Evolutionary conservation across 306 rosid species (phyloP).

Genomic region (Mimosa pudica): DNA sequence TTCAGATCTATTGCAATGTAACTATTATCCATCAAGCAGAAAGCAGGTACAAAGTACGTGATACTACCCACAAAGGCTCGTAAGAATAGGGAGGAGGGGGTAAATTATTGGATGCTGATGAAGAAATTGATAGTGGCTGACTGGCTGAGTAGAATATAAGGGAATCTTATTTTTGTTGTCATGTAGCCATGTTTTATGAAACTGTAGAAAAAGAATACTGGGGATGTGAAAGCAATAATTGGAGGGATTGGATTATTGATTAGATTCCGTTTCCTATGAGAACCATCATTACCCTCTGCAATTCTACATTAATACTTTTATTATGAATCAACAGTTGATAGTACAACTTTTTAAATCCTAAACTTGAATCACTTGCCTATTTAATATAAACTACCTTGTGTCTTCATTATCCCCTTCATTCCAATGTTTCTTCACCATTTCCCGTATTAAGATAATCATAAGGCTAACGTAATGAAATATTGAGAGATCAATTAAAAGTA

Average conservation of each 20-base stretch:
- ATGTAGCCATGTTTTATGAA: neutral
- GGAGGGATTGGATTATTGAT: neutral
- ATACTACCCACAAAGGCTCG: too few species aligned
- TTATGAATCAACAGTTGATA: neutral
- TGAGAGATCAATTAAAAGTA: too few species aligned
- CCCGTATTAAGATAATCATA: too few species aligned
- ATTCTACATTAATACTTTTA: neutral
- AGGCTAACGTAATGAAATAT: too few species aligned
- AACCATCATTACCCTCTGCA: neutral
- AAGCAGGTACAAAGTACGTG: too few species aligned
- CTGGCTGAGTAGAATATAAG: neutral
- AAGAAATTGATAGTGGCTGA: neutral
- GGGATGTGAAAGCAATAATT: slow-evolving; percentile 4
- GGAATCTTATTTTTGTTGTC: neutral
- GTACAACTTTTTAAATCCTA: too few species aligned
- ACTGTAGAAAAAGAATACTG: neutral
- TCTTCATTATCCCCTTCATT: neutral
- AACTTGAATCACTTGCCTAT: neutral
- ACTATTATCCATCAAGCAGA: too few species aligned
- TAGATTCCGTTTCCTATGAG: neutral
- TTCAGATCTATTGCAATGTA: too few species aligned
- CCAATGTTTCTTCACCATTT: neutral
- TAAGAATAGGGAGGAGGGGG: too few species aligned
- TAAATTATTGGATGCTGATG: too few species aligned
- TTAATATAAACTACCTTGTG: neutral